phyloP scores from a whole-genome alignment of 1,284 basidiomycete species.

The Fistulinella staudtii region DNA sequence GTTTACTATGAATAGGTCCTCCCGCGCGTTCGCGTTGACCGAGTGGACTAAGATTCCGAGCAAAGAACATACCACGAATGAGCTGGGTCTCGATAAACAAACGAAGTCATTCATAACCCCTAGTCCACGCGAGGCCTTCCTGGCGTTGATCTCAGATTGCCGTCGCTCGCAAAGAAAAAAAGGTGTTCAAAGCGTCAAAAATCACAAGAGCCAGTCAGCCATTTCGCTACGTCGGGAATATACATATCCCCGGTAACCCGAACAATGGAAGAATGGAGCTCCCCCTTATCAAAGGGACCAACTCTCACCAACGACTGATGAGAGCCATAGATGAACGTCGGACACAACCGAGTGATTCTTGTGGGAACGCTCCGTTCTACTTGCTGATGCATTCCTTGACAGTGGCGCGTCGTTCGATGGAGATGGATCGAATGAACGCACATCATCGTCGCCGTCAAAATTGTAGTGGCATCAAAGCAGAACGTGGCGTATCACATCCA shows the following conservation, averaged over 20 bases:
- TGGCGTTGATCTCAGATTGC: constrained; percentile 22
- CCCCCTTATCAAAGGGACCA: constrained; percentile 1
- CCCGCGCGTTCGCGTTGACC: constrained; percentile 1
- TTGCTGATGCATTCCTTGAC: no score
- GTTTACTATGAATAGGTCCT: constrained; percentile 5
- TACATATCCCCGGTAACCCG: constrained; percentile 21
- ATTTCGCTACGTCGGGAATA: constrained; percentile 16
- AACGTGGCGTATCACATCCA: constrained; percentile 18
- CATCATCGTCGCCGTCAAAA: constrained; percentile 4
- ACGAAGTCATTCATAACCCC: background rate
- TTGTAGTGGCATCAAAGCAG: constrained; percentile 8
- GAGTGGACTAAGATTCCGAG: background rate
- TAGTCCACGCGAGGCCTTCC: constrained; percentile 2
- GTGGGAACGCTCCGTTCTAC: no score
- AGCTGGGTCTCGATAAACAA: constrained; percentile 2
- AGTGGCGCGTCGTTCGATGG: constrained; percentile 12
- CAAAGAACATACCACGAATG: background rate
- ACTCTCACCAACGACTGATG: no score
- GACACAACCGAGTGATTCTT: constrained; percentile 10
- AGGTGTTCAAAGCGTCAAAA: constrained; percentile 12
- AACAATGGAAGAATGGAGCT: constrained; percentile 4
- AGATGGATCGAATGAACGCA: constrained; percentile 18
- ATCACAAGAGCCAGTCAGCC: constrained; percentile 2
- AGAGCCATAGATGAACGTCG: constrained; percentile 10
- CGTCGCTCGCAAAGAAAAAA: constrained; percentile 6